These are phyloP conservation scores for Salvia hispanica DNA, from an alignment of 257 asterid genomes.

Conservation along the genomic window DNA sequence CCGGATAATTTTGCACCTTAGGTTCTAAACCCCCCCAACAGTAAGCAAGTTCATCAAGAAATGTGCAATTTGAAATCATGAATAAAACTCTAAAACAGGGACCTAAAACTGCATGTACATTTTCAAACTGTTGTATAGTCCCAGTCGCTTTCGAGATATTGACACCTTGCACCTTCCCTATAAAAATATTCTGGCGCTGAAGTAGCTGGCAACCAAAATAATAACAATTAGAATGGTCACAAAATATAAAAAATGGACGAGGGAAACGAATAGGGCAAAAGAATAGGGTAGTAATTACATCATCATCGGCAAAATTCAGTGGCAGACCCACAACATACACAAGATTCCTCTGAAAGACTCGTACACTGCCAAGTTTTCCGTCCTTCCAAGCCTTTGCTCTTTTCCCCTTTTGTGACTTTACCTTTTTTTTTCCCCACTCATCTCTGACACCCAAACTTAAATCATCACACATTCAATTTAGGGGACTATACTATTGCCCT, in stretches of 20 bases:
- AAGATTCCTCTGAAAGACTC: slow-evolving; percentile 91
- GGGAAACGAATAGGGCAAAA: slow-evolving; percentile 1
- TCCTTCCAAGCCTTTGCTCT: slow-evolving; percentile 73
- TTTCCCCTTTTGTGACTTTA: slow-evolving; percentile 71
- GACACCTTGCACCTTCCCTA: slow-evolving; percentile 97
- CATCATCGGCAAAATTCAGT: slow-evolving; percentile 85
- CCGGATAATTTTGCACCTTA: slow-evolving; percentile 14
- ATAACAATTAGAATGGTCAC: slow-evolving; percentile 19
- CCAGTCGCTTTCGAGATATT: slow-evolving; percentile 87
- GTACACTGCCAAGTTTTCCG: slow-evolving; percentile 86
- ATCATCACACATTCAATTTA: slow-evolving; percentile 16
- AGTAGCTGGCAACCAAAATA: slow-evolving; percentile 69
- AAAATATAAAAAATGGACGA: slow-evolving; percentile 18
- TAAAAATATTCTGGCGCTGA: slow-evolving; percentile 82
- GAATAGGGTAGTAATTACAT: slow-evolving; percentile 45
- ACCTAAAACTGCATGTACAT: slow-evolving; percentile 96
- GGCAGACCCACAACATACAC: slow-evolving; percentile 97
- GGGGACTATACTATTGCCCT: slow-evolving; percentile 23
- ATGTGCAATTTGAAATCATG: slow-evolving; percentile 5
- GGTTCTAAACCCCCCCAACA: slow-evolving; percentile 1
- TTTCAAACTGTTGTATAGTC: slow-evolving; percentile 84
- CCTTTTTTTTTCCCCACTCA: slow-evolving; percentile 69
- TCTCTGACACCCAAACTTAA: slow-evolving; percentile 70
- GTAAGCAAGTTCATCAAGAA: slow-evolving; percentile 5
- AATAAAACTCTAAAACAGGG: slow-evolving; percentile 22